A percentile compares a stretch with the other conserved stretches of the same genome.
These are phyloP conservation scores for Camillea tinctor DNA, from an alignment of 2,329 filamentous ascomycete species.

Conservation along the genomic window DNA sequence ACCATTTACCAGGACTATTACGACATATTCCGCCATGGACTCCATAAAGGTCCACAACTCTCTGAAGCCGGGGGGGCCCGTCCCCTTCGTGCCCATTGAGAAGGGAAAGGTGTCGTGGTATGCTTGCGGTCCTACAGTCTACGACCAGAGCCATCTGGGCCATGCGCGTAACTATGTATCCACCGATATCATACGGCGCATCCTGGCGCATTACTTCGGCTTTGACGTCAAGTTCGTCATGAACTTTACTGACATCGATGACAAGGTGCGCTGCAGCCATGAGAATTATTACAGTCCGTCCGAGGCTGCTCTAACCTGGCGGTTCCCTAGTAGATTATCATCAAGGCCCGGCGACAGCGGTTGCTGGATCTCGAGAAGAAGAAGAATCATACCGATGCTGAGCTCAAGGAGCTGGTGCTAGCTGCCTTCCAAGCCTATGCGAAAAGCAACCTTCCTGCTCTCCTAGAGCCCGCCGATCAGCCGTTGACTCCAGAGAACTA, in stretches of 20 bases:
- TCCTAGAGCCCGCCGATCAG: constrained; percentile 42
- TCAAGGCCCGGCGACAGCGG: constrained; percentile 71
- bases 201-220: constrained; percentile 78
- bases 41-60: constrained; percentile 78
- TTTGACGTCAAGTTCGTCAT: constrained; percentile 85
- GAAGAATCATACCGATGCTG: constrained; percentile 55
- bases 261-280: constrained; percentile 63
- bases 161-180: constrained; percentile 90
- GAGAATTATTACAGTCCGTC: constrained; percentile 61
- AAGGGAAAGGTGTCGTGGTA: constrained; percentile 78
- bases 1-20: constrained; percentile 28
- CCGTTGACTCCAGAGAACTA: constrained; percentile 52
- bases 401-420: constrained; percentile 47
- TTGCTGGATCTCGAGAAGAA: constrained; percentile 76
- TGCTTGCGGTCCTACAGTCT: constrained; percentile 82
- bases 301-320: constrained; percentile 54
- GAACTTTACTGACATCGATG: constrained; percentile 87
- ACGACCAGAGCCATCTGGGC: constrained; percentile 73
- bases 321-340: constrained; percentile 52
- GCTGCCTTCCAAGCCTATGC: constrained; percentile 57
- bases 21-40: constrained; percentile 44
- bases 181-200: constrained; percentile 82
- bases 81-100: constrained; percentile 72
- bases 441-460: constrained; percentile 52
- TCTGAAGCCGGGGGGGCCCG: constrained; percentile 68